phyloP scores from a whole-genome alignment of 345 rosid genomes.

The Sonneratia caseolaris region DNA sequence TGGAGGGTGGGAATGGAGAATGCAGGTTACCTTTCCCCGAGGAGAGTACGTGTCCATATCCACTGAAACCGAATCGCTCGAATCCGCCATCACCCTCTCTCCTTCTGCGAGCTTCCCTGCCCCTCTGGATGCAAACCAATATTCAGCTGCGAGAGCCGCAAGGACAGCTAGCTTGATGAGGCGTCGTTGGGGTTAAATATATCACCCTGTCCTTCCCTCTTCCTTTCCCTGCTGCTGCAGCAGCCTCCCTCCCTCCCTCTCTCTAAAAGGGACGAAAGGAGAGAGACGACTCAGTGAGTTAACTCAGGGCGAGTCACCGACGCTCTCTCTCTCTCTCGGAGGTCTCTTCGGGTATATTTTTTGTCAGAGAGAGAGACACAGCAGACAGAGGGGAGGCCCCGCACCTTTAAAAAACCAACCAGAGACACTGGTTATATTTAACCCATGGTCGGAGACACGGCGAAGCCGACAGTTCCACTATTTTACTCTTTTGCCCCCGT shows the following conservation, averaged over 20 bases:
- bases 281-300: constrained; percentile 18
- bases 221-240: background rate
- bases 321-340: constrained; percentile 9
- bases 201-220: background rate
- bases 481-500: constrained; percentile 28
- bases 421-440: constrained; percentile 27
- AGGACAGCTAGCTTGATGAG: constrained; percentile 8
- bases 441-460: constrained; percentile 37
- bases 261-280: background rate
- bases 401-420: constrained; percentile 17
- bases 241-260: constrained; percentile 1
- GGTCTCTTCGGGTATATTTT: too few relatives aligned
- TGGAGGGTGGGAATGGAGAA: background rate
- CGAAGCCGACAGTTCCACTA: constrained; percentile 40
- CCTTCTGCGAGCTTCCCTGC: constrained; percentile 7
- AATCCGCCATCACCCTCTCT: constrained; percentile 50
- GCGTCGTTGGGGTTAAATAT: constrained; percentile 16
- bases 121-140: constrained; percentile 6
- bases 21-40: constrained; percentile 58
- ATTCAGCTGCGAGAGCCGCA: background rate
- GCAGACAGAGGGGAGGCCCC: constrained; percentile 12
- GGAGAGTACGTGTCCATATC: constrained; percentile 67
- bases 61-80: constrained; percentile 81
- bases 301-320: constrained; percentile 74
- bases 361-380: background rate